Conservation (phyloP, 2,329 filamentous ascomycete genomes). For the Aspergillus niger region DNA sequence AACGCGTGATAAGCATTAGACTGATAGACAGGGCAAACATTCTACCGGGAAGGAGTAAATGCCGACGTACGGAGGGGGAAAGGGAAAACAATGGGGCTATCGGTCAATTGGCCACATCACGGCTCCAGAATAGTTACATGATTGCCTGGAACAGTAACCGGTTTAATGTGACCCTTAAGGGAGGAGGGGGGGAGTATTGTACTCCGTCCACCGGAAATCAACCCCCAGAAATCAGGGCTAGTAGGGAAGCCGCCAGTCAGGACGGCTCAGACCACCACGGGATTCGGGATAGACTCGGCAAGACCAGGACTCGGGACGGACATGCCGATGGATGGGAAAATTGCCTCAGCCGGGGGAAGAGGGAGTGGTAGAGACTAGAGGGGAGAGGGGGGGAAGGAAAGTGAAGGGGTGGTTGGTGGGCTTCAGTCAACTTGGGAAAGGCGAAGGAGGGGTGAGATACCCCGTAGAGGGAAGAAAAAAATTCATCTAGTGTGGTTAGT, state of each 20-base stretch:
- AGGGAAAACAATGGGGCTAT: background rate
- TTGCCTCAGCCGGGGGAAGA: constrained; percentile 15
- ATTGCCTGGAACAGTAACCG: constrained; percentile 6
- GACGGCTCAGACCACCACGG: constrained; percentile 29
- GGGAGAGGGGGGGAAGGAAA: background rate
- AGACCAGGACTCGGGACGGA: constrained; percentile 20
- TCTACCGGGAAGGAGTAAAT: background rate
- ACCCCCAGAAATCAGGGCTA: background rate
- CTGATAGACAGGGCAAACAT: background rate
- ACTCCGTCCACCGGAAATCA: background rate
- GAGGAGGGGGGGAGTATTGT: background rate
- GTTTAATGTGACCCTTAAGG: background rate
- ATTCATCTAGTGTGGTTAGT: background rate
- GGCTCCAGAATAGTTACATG: constrained; percentile 9
- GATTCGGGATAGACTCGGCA: constrained; percentile 30
- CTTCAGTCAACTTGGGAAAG: background rate
- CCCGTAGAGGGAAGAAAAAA: background rate
- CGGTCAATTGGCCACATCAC: constrained; percentile 1
- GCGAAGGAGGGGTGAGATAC: background rate
- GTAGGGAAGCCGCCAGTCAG: constrained; percentile 9
- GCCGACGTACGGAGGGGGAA: background rate
- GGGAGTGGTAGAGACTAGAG: background rate
- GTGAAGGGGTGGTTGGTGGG: background rate
- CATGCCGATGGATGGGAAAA: constrained; percentile 27
- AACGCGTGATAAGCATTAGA: background rate